Evolutionary conservation across 2,329 filamentous ascomycete species (phyloP), one percentile per base, ranked within the genome.

Genomic region (Botryotinia narcissicola): DNA sequence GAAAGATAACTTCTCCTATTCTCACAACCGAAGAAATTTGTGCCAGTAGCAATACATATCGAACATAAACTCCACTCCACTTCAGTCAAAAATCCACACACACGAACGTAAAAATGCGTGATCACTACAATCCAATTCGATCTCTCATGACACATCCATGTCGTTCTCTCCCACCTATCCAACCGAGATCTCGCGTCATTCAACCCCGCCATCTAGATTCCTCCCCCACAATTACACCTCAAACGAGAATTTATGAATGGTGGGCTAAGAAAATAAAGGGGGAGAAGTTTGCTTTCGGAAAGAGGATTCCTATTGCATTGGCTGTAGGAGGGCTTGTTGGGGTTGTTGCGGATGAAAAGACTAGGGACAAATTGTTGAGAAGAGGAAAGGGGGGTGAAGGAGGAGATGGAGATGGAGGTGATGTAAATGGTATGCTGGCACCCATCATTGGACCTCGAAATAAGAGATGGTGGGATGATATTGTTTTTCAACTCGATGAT

Each of bases 251-350:
- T 6, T 18, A 20, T 12, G 4, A 29, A 63, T 29, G 60, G 60
- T 42, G 60, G 37, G 6, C 3, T 18, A 63, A 44, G 25, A 42
- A 63, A 29, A 29, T 10, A 8, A 29, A 44, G 16, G 60, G 25
- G 25, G 60, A 44, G 60, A 63, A 16, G 16, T 44, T 42, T 9
- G 10, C 6, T 20, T 92, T 98, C 78, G 89, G 99, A 73, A 89
- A 99, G 79, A 98, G 98, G 81, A 96, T 99, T 85, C 89, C 99
- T 71, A 95, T 99, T 25, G 96, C 96, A 57, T 92, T 98, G 86
- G 93, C 95, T 6, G 94, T 97, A 83, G 91, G 96, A 77, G 87
- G 98, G 75, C 91, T 93, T 35, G 89, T 91, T 80, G 91, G 96
- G 79, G 72, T 80, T 25, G 79, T 79, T 62, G 91, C 95, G 79